These are phyloP conservation scores for Aspergillus asperescens DNA, from an alignment of 495 filamentous ascomycete species.

Conservation along the genomic window DNA sequence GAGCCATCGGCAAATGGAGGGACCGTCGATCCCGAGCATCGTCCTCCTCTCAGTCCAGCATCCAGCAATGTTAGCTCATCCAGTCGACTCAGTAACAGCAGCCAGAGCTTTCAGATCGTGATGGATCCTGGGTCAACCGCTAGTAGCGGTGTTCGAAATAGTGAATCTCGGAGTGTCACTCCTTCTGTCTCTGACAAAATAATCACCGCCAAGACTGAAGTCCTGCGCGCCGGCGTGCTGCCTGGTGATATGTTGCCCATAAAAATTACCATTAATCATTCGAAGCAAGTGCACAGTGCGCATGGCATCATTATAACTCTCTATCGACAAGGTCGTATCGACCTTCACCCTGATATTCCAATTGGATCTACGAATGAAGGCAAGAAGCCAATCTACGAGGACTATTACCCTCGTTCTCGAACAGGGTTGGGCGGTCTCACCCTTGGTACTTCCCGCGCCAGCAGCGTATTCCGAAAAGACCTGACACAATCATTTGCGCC, in stretches of 20 bases:
- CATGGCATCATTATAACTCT: constrained; percentile 90
- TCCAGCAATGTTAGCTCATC: constrained; percentile 62
- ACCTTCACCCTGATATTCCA: constrained; percentile 69
- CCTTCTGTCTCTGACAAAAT: constrained; percentile 52
- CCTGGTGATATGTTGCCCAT: constrained; percentile 79
- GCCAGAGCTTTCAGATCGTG: constrained; percentile 47
- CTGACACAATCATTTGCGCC: constrained; percentile 81
- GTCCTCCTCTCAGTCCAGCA: constrained; percentile 49
- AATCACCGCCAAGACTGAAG: constrained; percentile 82
- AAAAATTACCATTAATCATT: constrained; percentile 77
- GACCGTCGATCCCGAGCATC: constrained; percentile 24
- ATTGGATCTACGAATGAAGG: constrained; percentile 55
- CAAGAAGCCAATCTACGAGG: constrained; percentile 68
- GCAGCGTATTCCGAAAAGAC: constrained; percentile 89
- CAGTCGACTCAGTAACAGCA: constrained; percentile 56
- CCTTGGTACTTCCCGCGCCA: constrained; percentile 71
- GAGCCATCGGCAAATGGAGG: constrained; percentile 30
- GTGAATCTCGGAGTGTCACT: constrained; percentile 39
- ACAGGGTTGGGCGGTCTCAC: constrained; percentile 77
- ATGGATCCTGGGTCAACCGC: constrained; percentile 35
- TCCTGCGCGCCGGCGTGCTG: constrained; percentile 76
- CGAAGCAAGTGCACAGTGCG: constrained; percentile 78
- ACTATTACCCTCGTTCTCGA: constrained; percentile 70
- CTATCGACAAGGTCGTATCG: constrained; percentile 86
- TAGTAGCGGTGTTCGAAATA: constrained; percentile 36